phyloP scores from a whole-genome alignment of 1,284 basidiomycete genomes.

The Cryptococcus deneoformans region DNA sequence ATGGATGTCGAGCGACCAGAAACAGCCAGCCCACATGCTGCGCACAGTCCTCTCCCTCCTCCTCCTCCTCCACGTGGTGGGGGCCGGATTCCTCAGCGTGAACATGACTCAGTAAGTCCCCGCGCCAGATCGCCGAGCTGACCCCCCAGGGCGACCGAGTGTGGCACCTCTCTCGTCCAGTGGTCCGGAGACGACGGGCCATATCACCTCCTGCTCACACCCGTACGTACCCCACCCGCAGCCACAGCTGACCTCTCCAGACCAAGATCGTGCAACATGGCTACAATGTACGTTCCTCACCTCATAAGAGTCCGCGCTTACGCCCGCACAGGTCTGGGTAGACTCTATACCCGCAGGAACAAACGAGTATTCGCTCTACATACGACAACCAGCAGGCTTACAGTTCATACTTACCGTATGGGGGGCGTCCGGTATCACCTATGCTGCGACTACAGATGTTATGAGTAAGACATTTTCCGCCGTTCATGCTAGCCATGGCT shows the following conservation, averaged over 20 bases:
- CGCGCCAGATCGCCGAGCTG: no score
- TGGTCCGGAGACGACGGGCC: slow-evolving; percentile 47
- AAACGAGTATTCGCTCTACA: slow-evolving; percentile 31
- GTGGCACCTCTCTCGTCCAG: no score
- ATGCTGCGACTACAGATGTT: slow-evolving; percentile 44
- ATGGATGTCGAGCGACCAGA: no score
- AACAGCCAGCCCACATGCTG: no score
- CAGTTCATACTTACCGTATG: slow-evolving; percentile 45
- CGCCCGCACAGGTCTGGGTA: slow-evolving; percentile 36
- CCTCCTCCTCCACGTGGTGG: no score
- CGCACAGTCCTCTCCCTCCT: no score
- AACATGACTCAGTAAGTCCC: slow-evolving; percentile 15
- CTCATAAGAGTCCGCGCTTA: neutral
- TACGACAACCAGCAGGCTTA: slow-evolving; percentile 35
- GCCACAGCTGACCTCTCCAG: slow-evolving; percentile 9
- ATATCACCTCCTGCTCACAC: slow-evolving; percentile 45
- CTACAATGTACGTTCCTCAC: slow-evolving; percentile 34
- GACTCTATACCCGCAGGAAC: slow-evolving; percentile 33
- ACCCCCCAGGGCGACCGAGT: no score
- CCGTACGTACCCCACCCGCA: slow-evolving; percentile 20
- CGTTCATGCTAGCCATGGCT: neutral
- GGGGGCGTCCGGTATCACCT: slow-evolving; percentile 42
- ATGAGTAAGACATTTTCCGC: slow-evolving; percentile 26
- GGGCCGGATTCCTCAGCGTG: slow-evolving; percentile 13
- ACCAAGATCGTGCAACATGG: slow-evolving; percentile 38